Evolutionary conservation across 495 filamentous ascomycete species (phyloP), one percentile per base, ranked within the genome.

Genomic region (Oidiodendron maius): DNA sequence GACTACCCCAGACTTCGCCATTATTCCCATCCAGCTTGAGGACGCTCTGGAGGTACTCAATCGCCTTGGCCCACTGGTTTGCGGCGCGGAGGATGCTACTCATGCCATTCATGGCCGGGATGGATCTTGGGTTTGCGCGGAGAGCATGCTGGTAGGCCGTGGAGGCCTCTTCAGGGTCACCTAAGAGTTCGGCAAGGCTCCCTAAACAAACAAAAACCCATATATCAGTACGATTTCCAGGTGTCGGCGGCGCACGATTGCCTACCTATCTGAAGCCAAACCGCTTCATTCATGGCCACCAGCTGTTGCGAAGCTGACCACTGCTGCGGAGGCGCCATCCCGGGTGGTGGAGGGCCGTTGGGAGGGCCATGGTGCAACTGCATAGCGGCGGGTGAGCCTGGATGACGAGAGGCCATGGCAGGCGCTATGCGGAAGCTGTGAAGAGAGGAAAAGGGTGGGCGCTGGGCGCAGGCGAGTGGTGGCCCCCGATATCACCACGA

Each of bases 251-350:
- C n/a, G n/a, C n/a, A n/a, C n/a, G n/a, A n/a, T n/a, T n/a, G n/a
- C 79, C 51, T 80, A 95, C 91, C 93, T 44, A 98, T 85, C 59
- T 91, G 86, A 46, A 95, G 76, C 93, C 93, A 98, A n/a, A 94
- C 79, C 35, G 74, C 73, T 64, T 97, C 93, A 61, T 91, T 98
- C 25, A 87, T 61, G 1, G 61, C 56, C 8, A 66, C 49, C 18
- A 80, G 64, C 53, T 75, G 71, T 24, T 73, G 71, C 46, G 65
- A 64, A 36, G 41, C 21, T 39, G 66, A 47, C 51, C 44, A 50
- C 39, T 48, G 46, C 21, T 51, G 56, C 26, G 61, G 65, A 23
- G 63, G 64, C 15, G 70, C 44, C 59, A 61, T 56, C 11, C 56
- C 53, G 25, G 53, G 70, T n/a, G 69, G 67, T 2, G 67, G 68